Base-by-base conservation (phyloP, 1,284 basidiomycete species). In the Exsudoporus floridanus region DNA sequence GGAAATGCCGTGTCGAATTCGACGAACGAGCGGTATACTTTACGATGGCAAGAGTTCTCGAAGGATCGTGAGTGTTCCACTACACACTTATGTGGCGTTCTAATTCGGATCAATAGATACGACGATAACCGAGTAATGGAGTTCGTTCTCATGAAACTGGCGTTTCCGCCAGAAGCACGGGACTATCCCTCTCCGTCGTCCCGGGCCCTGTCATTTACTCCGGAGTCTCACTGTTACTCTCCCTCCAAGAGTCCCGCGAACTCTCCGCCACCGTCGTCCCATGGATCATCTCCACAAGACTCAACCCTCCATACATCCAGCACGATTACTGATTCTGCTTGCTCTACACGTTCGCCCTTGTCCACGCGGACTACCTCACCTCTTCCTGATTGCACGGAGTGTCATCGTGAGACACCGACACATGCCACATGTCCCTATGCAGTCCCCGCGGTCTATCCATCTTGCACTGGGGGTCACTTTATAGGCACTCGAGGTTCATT, bases 1-100 rank as follows among this genome's bases (percentile, higher is more conserved):
- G 85, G 86, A 88, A 88, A 60, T 88, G 85, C 58, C 71, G 86
- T 12, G 85, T 88, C 10, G 86, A 88, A 62, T 88, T 86, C 61
- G 84, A 86, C 34, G 78, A 82, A 56, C 72, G 82, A 54, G 80
- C 81, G 1, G 86, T 87, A 28, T 88, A 81, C 64, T 87, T 88
- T 61, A 85, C 82, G 0, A 87, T 88, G 84, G 86, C 86, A 2
- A 83, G 80, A 62, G 73, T 82, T 25, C 57, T 85, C 23, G 67
- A 74, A 38, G 74, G 73, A 61, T 74, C 75, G 80, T 82, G 64
- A 72, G 82, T 79, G 39, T 38, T 39, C 38, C 37, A 2, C 28
- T 38, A 4, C 28, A 34, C 16, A 14, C 5, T 12, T 19, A 4
- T 40, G 46, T 25, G 16, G 33, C 14, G 41, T 55, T 33, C 46